These are phyloP conservation scores for Paspalum vaginatum DNA, from an alignment of 176 grass and related monocot genomes.

Conservation along the genomic window DNA sequence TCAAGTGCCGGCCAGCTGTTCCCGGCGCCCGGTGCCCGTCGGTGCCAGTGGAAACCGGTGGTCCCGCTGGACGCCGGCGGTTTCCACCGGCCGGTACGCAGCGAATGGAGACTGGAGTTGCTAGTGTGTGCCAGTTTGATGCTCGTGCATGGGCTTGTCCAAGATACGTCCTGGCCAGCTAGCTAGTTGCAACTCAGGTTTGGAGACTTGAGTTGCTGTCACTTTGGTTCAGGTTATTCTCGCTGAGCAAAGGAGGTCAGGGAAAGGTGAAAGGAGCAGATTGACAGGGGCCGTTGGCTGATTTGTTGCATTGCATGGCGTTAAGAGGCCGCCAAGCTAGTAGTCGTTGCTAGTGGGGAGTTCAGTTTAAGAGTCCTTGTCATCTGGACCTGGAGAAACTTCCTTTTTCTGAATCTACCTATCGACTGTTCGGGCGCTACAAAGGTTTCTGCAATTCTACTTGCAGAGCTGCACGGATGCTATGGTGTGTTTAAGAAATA, in stretches of 20 bases:
- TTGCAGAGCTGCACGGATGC: not conserved
- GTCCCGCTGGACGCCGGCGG: no score
- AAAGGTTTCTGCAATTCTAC: not conserved
- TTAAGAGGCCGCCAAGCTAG: conserved; percentile 38
- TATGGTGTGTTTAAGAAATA: not conserved
- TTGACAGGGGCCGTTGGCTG: not conserved
- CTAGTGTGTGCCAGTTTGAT: not conserved
- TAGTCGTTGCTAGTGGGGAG: conserved; percentile 43
- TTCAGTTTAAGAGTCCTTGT: conserved; percentile 32
- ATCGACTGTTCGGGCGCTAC: conserved; percentile 3
- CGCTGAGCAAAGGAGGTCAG: not conserved
- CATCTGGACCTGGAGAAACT: conserved; percentile 24
- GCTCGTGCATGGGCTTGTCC: conserved; percentile 30
- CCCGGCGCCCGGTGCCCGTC: not conserved
- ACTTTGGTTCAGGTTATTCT: conserved; percentile 36
- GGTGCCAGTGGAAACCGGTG: not conserved
- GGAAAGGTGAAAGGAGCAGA: not conserved
- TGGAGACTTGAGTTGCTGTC: conserved; percentile 37
- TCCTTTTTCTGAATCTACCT: not conserved
- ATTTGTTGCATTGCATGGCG: conserved; percentile 56
- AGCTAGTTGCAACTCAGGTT: not conserved
- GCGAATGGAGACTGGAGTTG: not conserved
- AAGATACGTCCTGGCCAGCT: conserved; percentile 23
- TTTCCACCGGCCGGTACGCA: not conserved
- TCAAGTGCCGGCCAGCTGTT: conserved; percentile 32